Base-by-base conservation (phyloP, 495 filamentous ascomycete genomes). In the Penicillium bialowiezense region DNA sequence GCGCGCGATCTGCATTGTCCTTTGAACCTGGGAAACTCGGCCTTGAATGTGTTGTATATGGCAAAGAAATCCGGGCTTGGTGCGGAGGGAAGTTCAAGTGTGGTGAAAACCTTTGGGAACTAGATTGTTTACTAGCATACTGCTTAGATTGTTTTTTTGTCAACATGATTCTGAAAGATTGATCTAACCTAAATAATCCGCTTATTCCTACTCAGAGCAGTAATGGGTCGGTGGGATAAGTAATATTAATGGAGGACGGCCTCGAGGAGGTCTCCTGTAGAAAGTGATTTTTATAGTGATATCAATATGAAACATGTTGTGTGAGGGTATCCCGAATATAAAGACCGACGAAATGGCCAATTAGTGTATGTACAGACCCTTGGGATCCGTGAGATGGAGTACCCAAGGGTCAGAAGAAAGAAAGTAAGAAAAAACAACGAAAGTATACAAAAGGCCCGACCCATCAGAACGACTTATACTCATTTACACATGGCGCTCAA, bases 1-100 rank as follows among this genome's bases (percentile, higher is more conserved):
- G 86, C 84, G 0, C 76, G 86, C 44, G 74, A 78, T 47, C 42
- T 71, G 5, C 67, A 71, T 50, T 70, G 65, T 29, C 72, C 72
- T 20, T 46, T 74, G 49, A 56, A 73, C 49, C 49, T 76, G 44
- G 72, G 70, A 13, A 73, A 71, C 58, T 64, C 65, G 18, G 70
- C 72, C 28, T 40, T 76, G 56, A 71, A 35, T 42, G 59, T 68
- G 23, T 48, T 74, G 52, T 58, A 60, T n/a, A 42, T 70, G 52
- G 69, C 71, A 8, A 62, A 64, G 52, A 50, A 54, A 41, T 53
- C 59, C 15, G 72, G 69, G 14, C 40, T 60, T 1, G 70, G 70
- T 10, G 58, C 26, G 8, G 56, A 63, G 41, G 58, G 60, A 1
- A 65, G 59, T 37, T 61, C 67, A 10, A 66, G 63, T 36, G 68